Evolutionary conservation across 768 basidiomycete species (phyloP).

Genomic region (Trametes cubensis): DNA sequence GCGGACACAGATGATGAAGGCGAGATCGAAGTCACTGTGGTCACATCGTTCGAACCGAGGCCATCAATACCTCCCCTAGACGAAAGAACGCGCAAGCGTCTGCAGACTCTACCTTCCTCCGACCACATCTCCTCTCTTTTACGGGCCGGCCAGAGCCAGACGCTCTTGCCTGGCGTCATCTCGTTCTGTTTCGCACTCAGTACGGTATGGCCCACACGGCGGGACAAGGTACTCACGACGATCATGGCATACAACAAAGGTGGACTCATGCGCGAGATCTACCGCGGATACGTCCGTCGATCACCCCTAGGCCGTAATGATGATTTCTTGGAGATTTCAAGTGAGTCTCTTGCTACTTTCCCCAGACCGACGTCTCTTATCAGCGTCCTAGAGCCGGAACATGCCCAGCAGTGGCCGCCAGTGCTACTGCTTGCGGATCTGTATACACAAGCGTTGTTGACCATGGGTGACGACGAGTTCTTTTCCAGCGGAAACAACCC

Average conservation of each 20-base stretch:
- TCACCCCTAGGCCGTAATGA: constrained; percentile 66
- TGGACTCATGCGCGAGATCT: constrained; percentile 75
- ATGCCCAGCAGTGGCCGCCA: constrained; percentile 59
- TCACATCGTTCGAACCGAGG: constrained; percentile 39
- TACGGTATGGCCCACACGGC: constrained; percentile 59
- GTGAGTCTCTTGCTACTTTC: constrained; percentile 34
- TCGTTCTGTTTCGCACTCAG: constrained; percentile 59
- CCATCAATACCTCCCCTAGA: constrained; percentile 50
- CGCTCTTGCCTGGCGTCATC: constrained; percentile 52
- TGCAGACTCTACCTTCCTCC: constrained; percentile 56
- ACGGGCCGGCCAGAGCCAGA: constrained; percentile 43
- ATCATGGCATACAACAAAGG: constrained; percentile 55
- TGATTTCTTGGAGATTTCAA: constrained; percentile 39
- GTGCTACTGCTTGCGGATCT: constrained; percentile 79
- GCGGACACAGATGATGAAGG: constrained; percentile 36
- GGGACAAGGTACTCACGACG: constrained; percentile 59
- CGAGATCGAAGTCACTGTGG: constrained; percentile 39
- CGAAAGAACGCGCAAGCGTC: constrained; percentile 60
- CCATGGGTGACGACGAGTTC: constrained; percentile 98
- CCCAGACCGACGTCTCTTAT: background rate
- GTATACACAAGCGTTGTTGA: constrained; percentile 81
- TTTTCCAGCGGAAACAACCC: constrained; percentile 52
- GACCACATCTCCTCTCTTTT: constrained; percentile 60
- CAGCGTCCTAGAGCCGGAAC: constrained; percentile 43
- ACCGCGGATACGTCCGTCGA: constrained; percentile 63